phyloP scores from a whole-genome alignment of 2,329 filamentous ascomycete species.

The Botrytis squamosa region DNA sequence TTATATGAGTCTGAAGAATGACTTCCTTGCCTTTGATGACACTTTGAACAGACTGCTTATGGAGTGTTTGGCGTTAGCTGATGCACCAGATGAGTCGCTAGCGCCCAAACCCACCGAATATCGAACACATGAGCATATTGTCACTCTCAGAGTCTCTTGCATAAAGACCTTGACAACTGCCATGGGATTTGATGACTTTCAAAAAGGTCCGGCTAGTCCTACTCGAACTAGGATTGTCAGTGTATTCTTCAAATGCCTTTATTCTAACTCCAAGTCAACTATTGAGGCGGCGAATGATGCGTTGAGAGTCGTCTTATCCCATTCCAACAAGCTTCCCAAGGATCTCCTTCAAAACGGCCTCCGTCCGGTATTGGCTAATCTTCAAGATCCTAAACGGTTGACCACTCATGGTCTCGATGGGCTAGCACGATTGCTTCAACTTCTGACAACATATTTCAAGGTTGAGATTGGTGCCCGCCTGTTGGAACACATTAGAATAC shows the following conservation, averaged over 20 bases:
- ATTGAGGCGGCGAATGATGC: slow-evolving; percentile 93
- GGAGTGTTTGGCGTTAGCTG: slow-evolving; percentile 89
- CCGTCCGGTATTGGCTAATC: slow-evolving; percentile 90
- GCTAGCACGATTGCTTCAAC: slow-evolving; percentile 79
- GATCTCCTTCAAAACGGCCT: slow-evolving; percentile 92
- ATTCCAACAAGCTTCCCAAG: slow-evolving; percentile 90
- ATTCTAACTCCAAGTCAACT: slow-evolving; percentile 87
- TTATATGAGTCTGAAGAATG: slow-evolving; percentile 82
- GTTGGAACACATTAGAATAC: slow-evolving; percentile 89
- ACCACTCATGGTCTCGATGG: slow-evolving; percentile 89
- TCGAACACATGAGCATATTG: slow-evolving; percentile 91
- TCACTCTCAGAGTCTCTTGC: slow-evolving; percentile 87
- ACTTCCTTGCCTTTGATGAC: slow-evolving; percentile 90
- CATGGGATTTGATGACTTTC: slow-evolving; percentile 90
- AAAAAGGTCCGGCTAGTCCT: slow-evolving; percentile 67
- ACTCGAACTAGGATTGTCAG: slow-evolving; percentile 75
- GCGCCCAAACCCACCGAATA: slow-evolving; percentile 93
- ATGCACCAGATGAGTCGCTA: slow-evolving; percentile 89
- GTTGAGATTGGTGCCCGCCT: slow-evolving; percentile 92
- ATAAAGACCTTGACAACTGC: slow-evolving; percentile 90
- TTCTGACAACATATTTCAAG: slow-evolving; percentile 98
- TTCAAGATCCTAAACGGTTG: slow-evolving; percentile 89
- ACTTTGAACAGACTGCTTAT: slow-evolving; percentile 84
- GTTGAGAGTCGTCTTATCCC: slow-evolving; percentile 79
- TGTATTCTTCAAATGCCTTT: slow-evolving; percentile 97